Conservation (phyloP, 257 asterid genomes). For the Solanum medicagineum region DNA sequence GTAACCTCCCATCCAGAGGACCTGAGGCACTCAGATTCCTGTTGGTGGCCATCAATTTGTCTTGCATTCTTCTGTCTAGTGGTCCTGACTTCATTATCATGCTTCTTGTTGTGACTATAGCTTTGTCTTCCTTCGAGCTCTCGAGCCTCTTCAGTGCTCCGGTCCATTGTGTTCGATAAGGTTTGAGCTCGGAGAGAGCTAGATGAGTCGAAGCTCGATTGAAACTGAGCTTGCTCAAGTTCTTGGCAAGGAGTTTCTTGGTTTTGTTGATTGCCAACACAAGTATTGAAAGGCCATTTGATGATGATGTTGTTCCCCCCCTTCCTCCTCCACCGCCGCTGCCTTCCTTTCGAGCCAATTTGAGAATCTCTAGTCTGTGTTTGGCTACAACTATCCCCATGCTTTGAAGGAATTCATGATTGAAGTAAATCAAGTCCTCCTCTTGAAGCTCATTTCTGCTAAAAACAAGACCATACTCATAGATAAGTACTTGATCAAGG, state of each 20-base stretch:
- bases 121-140: conserved; percentile 8
- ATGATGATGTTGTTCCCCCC: neutral
- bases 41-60: conserved; percentile 10
- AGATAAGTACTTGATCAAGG: conserved; percentile 35
- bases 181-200: conserved; percentile 8
- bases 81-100: conserved; percentile 52
- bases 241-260: conserved; percentile 38
- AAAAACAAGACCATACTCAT: conserved; percentile 43
- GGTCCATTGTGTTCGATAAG: conserved; percentile 28
- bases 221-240: conserved; percentile 23
- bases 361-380: conserved; percentile 64
- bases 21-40: conserved; percentile 25
- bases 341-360: conserved; percentile 40
- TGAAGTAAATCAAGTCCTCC: conserved; percentile 56
- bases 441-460: conserved; percentile 44
- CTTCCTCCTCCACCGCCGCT: neutral
- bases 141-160: conserved; percentile 27
- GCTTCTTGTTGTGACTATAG: conserved; percentile 7
- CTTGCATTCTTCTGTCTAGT: conserved; percentile 15
- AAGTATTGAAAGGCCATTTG: conserved; percentile 39
- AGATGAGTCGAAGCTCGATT: conserved; percentile 8
- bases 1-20: conserved; percentile 31
- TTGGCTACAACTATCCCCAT: conserved; percentile 53
- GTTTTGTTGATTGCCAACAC: conserved; percentile 43
- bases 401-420: conserved; percentile 74